Conservation (phyloP, 805 yeast genomes). For the Tetrapisispora iriomotensis region DNA sequence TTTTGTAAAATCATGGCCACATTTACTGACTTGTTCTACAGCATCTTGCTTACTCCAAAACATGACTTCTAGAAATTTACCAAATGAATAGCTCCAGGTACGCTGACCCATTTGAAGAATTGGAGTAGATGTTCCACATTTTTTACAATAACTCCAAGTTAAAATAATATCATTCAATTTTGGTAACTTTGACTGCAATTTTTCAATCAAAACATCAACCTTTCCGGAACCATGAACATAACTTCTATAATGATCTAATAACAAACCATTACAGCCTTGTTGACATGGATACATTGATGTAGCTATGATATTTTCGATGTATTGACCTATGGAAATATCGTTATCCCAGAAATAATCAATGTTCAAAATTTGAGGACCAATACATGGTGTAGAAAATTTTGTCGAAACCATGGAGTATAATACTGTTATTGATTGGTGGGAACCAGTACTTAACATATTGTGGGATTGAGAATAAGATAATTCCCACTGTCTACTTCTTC, state of each 20-base stretch:
- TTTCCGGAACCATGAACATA: constrained; percentile 86
- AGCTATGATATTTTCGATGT: constrained; percentile 65
- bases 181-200: constrained; percentile 43
- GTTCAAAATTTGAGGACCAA: constrained; percentile 78
- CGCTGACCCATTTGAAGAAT: constrained; percentile 73
- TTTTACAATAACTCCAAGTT: constrained; percentile 87
- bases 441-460: constrained; percentile 55
- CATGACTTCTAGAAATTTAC: constrained; percentile 78
- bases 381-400: constrained; percentile 81
- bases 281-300: constrained; percentile 61
- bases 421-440: constrained; percentile 71
- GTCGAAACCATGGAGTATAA: constrained; percentile 75
- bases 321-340: constrained; percentile 84
- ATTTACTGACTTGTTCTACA: constrained; percentile 50
- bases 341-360: constrained; percentile 86
- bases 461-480: constrained; percentile 41
- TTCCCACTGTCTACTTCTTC: constrained; percentile 56
- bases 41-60: constrained; percentile 60
- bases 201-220: constrained; percentile 67
- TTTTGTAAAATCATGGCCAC: constrained; percentile 72
- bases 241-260: constrained; percentile 68
- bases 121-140: constrained; percentile 67
- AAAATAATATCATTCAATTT: constrained; percentile 59
- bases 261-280: constrained; percentile 68
- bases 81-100: constrained; percentile 86